phyloP scores from a whole-genome alignment of 1,284 basidiomycete species.

The Sanghuangporus sanghuang region DNA sequence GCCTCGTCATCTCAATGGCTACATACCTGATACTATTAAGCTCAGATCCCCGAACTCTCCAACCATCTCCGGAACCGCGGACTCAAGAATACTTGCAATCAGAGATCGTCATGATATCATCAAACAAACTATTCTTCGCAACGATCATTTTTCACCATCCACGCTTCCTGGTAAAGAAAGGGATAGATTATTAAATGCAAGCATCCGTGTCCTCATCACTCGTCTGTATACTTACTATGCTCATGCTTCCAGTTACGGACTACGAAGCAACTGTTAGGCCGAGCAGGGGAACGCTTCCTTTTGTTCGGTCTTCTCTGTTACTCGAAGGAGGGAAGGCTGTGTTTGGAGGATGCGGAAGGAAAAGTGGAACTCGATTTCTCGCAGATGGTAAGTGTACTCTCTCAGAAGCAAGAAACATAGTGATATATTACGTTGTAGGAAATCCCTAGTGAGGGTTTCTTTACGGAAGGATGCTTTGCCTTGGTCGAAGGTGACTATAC shows the following conservation, averaged over 20 bases:
- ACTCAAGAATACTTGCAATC: conserved; percentile 70
- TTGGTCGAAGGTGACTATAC: conserved; percentile 97
- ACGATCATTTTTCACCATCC: conserved; percentile 95
- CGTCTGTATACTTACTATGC: conserved; percentile 1
- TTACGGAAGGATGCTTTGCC: conserved; percentile 94
- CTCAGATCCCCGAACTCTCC: conserved; percentile 43
- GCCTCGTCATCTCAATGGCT: neutral
- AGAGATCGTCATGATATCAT: conserved; percentile 85
- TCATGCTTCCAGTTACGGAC: conserved; percentile 73
- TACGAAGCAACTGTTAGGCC: conserved; percentile 92
- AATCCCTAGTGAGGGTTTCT: conserved; percentile 90
- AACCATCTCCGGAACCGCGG: conserved; percentile 72
- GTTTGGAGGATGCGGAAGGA: conserved; percentile 93
- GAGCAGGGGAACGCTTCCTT: conserved; percentile 87
- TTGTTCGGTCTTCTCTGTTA: conserved; percentile 92
- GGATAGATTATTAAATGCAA: conserved; percentile 78
- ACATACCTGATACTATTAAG: conserved; percentile 21
- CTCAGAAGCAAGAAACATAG: neutral
- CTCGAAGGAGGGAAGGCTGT: conserved; percentile 85
- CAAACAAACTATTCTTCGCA: conserved; percentile 84
- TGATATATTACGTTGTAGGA: conserved; percentile 46
- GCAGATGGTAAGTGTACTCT: conserved; percentile 58
- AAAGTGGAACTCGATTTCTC: conserved; percentile 86
- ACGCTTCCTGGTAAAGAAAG: conserved; percentile 84
- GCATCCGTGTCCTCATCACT: conserved; percentile 23